Evolutionary conservation across 2,329 filamentous ascomycete species (phyloP), one percentile per base, ranked within the genome.

Genomic region (Lasiodiplodia sp.): DNA sequence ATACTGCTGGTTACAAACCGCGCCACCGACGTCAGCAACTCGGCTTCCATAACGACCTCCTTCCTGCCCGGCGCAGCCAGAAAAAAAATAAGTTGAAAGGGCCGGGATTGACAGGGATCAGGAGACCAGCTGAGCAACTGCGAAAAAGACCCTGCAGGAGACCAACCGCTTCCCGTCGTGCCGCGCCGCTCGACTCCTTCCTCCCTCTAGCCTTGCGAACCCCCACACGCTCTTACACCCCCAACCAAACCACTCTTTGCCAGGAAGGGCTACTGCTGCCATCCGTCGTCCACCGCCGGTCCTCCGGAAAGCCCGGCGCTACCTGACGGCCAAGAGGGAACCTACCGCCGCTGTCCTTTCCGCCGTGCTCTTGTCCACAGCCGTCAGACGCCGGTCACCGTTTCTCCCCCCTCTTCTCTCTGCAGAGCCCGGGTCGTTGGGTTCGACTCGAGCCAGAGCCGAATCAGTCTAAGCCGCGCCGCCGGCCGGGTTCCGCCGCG

Each of bases 21-120:
- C 60, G 60, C 60, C 60, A 64, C 60, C 60, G 60, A 64, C 60
- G 60, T 64, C 60, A 64, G 60, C 60, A 64, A 49, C 47, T 25
- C 47, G 12, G 28, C 47, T 52, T 18, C 44, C 60, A 31, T 28
- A 52, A 64, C 60, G 44, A 34, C 60, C 44, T 25, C 28, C 31
- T 16, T 52, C 31, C 25, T 49, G 28, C 49, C 44, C 58, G 58
- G 25, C 58, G 60, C 38, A 12, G 44, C 37, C 38, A 51, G 31
- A 37, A 64, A 64, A 64, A 63, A 37, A 25, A 21, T 52, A 52
- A 31, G 44, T 49, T 60, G 56, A 62, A 62, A 64, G 60, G 44
- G 18, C 60, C 60, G 44, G 60, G 44, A 52, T 34, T 38, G 60
- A 52, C 60, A 64, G 60, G 60, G 60, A 64, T 64, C 60, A 64